Conservation (phyloP, 73 alveolate species). For the Urostyla sp. region DNA sequence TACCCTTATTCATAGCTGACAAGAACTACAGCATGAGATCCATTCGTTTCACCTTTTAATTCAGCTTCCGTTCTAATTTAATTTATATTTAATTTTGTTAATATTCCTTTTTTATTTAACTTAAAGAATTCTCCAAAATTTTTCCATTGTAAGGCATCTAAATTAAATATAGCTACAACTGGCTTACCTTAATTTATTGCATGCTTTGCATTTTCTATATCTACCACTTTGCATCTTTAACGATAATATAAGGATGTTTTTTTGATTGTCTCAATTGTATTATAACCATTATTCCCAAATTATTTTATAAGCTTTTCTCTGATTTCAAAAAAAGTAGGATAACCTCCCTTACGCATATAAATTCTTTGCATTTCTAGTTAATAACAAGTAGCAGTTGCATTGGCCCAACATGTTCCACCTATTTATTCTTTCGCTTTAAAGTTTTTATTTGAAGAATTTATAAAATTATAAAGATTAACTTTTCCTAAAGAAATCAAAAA, state of each 20-base stretch:
- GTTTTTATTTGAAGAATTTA: neutral
- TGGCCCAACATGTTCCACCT: constrained; percentile 6
- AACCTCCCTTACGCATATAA: neutral
- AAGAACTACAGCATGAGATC: neutral
- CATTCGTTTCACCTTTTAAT: neutral
- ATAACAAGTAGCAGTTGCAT: neutral
- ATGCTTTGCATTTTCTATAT: neutral
- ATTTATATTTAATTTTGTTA: neutral
- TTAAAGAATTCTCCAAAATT: neutral
- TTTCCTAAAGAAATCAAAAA: neutral
- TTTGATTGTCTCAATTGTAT: neutral
- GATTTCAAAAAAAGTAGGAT: neutral
- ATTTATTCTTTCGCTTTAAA: neutral
- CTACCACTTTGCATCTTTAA: neutral
- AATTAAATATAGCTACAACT: neutral
- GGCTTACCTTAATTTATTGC: neutral
- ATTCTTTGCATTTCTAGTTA: neutral
- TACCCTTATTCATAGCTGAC: neutral
- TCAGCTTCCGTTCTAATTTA: neutral
- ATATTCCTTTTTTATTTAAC: neutral
- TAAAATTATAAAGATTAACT: neutral
- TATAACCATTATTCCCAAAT: neutral
- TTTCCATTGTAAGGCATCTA: neutral
- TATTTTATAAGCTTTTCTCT: neutral
- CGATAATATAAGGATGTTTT: neutral